A percentile compares a stretch with the other conserved stretches of the same genome.
Evolutionary conservation across 1,139 yeast genomes (phyloP).

Genomic region (Geotrichum klebahnii): DNA sequence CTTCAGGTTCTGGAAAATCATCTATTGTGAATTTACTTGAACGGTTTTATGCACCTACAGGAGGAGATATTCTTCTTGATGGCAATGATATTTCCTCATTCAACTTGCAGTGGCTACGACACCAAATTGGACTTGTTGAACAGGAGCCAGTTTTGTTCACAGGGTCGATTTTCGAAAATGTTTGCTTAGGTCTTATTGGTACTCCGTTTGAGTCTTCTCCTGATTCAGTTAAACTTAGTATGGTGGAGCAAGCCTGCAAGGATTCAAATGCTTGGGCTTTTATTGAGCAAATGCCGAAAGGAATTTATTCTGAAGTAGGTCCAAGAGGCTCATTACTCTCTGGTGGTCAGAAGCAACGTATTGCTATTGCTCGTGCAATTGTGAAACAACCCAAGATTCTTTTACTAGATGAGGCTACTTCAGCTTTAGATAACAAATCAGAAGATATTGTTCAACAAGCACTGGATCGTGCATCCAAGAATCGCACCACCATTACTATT

Average conservation of each 20-base stretch:
- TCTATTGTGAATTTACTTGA: constrained; percentile 72
- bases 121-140: constrained; percentile 76
- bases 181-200: constrained; percentile 64
- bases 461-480: constrained; percentile 56
- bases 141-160: constrained; percentile 83
- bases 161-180: constrained; percentile 74
- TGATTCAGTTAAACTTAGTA: constrained; percentile 34
- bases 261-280: constrained; percentile 45
- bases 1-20: constrained; percentile 89
- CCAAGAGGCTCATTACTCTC: constrained; percentile 52
- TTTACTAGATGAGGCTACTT: constrained; percentile 71
- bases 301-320: constrained; percentile 53
- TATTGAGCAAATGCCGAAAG: constrained; percentile 40
- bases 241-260: constrained; percentile 39
- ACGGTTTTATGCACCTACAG: constrained; percentile 59
- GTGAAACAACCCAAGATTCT: constrained; percentile 59
- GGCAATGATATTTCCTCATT: constrained; percentile 59
- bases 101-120: constrained; percentile 67
- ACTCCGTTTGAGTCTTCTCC: constrained; percentile 49
- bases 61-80: constrained; percentile 65
- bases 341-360: constrained; percentile 89
- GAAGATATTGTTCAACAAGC: constrained; percentile 53
- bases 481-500: constrained; percentile 68
- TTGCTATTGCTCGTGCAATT: constrained; percentile 81
- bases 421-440: constrained; percentile 68